A percentile compares a stretch with the other conserved stretches of the same genome.
Evolutionary conservation across 495 filamentous ascomycete genomes (phyloP).

Genomic region (Talaromyces nanjingensis): DNA sequence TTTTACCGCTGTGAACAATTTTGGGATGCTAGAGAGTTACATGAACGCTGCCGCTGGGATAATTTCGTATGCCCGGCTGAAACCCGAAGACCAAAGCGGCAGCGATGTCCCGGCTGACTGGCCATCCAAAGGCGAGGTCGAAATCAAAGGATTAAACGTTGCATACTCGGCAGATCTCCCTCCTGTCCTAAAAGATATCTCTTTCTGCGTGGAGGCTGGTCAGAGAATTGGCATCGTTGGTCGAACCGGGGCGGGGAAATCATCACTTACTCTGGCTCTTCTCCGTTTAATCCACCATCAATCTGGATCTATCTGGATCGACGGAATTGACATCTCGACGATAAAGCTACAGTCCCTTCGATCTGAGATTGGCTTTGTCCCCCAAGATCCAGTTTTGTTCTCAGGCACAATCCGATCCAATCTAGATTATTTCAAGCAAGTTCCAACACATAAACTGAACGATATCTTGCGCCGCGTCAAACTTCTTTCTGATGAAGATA

Average conservation of each 20-base stretch:
- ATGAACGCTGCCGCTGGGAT: constrained; percentile 67
- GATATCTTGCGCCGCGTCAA: no score
- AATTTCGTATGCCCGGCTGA: constrained; percentile 48
- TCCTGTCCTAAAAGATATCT: no score
- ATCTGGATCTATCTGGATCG: constrained; percentile 70
- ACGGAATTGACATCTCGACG: constrained; percentile 68
- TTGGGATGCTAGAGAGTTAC: constrained; percentile 57
- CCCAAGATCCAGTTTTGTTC: constrained; percentile 85
- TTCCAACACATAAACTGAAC: no score
- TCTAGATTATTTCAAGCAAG: constrained; percentile 58
- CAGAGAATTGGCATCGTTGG: constrained; percentile 53
- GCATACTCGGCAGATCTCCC: no score
- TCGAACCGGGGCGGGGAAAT: constrained; percentile 85
- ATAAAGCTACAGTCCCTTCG: constrained; percentile 74
- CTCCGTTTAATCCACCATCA: constrained; percentile 79
- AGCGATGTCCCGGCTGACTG: no score
- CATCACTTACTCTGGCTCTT: constrained; percentile 72
- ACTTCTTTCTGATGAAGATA: constrained; percentile 27
- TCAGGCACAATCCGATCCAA: constrained; percentile 79
- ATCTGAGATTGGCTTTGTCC: constrained; percentile 79
- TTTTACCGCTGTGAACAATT: constrained; percentile 53
- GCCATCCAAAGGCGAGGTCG: no score
- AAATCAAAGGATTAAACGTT: no score
- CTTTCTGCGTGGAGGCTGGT: no score
- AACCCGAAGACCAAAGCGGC: no score